phyloP scores from a whole-genome alignment of 495 filamentous ascomycete species.

The Penicillium riverlandense region DNA sequence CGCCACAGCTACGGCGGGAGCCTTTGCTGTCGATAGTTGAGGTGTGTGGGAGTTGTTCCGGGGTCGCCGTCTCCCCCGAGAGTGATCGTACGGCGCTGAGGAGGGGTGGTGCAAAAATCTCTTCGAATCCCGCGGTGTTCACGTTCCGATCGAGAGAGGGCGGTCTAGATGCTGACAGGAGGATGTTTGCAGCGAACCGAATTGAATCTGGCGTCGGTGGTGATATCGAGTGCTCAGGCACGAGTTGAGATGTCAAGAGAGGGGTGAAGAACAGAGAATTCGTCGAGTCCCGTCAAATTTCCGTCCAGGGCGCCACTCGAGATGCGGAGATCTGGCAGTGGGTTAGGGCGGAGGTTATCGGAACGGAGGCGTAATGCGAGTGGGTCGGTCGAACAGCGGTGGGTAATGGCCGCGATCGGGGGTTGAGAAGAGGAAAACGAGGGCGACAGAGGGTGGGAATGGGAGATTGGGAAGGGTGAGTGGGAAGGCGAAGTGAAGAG shows the following conservation, averaged over 20 bases:
- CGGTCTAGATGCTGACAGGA: too few relatives aligned
- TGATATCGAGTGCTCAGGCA: constrained; percentile 10
- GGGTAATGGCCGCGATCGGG: too few relatives aligned
- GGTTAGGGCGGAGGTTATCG: not conserved
- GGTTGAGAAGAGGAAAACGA: constrained; percentile 1
- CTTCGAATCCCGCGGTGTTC: constrained; percentile 10
- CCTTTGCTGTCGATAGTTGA: not conserved
- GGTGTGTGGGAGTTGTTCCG: constrained; percentile 26
- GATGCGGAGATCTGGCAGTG: constrained; percentile 9
- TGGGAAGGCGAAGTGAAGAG: constrained; percentile 3
- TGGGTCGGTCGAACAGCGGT: too few relatives aligned
- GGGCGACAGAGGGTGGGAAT: constrained; percentile 14
- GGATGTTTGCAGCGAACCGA: too few relatives aligned
- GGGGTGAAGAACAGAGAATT: not conserved
- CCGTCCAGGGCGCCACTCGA: constrained; percentile 15
- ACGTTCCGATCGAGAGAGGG: too few relatives aligned
- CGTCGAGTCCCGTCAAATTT: constrained; percentile 5
- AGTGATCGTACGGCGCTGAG: constrained; percentile 44
- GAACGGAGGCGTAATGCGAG: not conserved
- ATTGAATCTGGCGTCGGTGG: not conserved
- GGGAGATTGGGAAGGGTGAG: not conserved
- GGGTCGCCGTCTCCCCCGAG: constrained; percentile 47
- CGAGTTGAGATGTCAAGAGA: constrained; percentile 1
- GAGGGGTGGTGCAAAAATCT: constrained; percentile 13
- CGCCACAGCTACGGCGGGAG: constrained; percentile 13